phyloP scores from a whole-genome alignment of 139 green algal genomes.

The Astrephomene gubernaculifera region DNA sequence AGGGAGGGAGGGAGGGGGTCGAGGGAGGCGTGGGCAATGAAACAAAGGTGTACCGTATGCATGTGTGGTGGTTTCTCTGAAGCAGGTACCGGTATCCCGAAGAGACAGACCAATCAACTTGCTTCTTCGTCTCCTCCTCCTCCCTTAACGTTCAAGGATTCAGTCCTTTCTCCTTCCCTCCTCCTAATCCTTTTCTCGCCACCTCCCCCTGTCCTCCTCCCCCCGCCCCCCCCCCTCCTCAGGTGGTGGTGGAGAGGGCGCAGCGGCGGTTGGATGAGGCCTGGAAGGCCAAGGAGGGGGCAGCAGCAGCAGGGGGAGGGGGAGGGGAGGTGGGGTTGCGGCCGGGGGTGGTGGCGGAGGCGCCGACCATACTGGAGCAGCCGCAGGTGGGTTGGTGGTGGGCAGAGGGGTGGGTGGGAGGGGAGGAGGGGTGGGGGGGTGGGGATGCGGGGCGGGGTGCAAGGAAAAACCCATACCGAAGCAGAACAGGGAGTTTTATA shows the following conservation, averaged over 20 bases:
- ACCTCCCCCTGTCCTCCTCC: not conserved
- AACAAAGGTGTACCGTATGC: no score
- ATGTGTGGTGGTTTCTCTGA: no score
- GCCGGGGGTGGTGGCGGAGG: conserved; percentile 56
- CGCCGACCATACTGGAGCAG: conserved; percentile 53
- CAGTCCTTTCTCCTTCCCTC: no score
- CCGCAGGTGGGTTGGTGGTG: conserved; percentile 24
- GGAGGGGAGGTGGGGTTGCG: conserved; percentile 60
- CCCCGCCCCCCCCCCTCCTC: not conserved
- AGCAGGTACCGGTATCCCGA: no score
- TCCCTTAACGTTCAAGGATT: no score
- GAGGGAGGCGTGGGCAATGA: no score
- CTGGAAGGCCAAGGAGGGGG: conserved; percentile 4
- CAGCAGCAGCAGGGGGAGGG: no score
- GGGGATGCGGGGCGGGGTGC: not conserved
- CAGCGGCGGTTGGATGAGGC: conserved; percentile 53
- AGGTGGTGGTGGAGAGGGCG: conserved; percentile 65
- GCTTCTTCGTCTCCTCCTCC: no score
- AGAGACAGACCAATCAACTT: no score
- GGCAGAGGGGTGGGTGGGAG: not conserved
- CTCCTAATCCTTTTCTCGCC: not conserved
- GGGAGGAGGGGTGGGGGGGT: not conserved
- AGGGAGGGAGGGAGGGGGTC: no score
- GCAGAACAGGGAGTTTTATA: no score
- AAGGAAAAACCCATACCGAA: no score